Conservation (phyloP, 2,329 filamentous ascomycete genomes). For the Aspergillus pseudoterreus region DNA sequence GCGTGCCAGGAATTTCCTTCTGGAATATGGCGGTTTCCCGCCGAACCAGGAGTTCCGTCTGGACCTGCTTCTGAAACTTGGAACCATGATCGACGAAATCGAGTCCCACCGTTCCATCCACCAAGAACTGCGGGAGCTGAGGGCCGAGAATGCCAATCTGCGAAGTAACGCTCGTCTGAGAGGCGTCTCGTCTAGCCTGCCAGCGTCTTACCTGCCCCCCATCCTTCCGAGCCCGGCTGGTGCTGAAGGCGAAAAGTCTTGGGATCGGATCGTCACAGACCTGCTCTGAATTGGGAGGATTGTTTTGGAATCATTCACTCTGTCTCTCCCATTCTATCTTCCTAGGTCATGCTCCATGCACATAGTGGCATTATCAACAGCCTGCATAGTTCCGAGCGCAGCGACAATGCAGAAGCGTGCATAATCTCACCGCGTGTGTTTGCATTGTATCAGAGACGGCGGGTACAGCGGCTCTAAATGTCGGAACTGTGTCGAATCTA, state of each 20-base stretch:
- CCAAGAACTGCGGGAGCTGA: slow-evolving; percentile 16
- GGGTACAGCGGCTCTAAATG: too few species aligned
- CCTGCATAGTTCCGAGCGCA: too few species aligned
- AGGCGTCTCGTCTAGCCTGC: slow-evolving; percentile 13
- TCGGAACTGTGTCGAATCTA: too few species aligned
- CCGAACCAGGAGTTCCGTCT: slow-evolving; percentile 8
- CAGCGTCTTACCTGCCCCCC: slow-evolving; percentile 3
- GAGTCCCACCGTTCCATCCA: slow-evolving; percentile 17
- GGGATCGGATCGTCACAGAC: slow-evolving; percentile 24
- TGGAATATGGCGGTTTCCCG: slow-evolving; percentile 10
- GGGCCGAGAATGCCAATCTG: slow-evolving; percentile 20
- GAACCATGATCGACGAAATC: slow-evolving; percentile 19
- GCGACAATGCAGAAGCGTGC: too few species aligned
- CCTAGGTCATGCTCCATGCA: too few species aligned
- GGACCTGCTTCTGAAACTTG: slow-evolving; percentile 21
- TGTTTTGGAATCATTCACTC: too few species aligned
- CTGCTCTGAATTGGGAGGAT: slow-evolving; percentile 14
- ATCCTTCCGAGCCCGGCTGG: slow-evolving; percentile 9
- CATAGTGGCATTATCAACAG: too few species aligned
- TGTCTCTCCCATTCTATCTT: too few species aligned
- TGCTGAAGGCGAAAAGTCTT: slow-evolving; percentile 17
- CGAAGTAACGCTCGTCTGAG: slow-evolving; percentile 23
- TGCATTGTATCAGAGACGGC: too few species aligned
- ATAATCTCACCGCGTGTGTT: too few species aligned
- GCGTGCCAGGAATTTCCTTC: slow-evolving; percentile 10